These are phyloP conservation scores for slime mould (Dictyostelium discoideum) DNA, from an alignment of 78 protist genomes.

Conservation along the genomic window DNA sequence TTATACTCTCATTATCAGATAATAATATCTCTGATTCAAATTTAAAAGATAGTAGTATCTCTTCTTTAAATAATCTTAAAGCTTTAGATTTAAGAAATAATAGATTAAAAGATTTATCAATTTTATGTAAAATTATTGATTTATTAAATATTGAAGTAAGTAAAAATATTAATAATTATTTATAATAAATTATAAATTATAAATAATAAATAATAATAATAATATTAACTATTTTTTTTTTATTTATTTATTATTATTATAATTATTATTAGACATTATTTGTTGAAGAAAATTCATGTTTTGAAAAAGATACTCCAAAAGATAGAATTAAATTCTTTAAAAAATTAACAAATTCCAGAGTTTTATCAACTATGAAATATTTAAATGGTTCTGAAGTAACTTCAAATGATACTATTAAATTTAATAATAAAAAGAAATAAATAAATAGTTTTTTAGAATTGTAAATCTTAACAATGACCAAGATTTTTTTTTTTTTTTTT, in stretches of 20 bases:
- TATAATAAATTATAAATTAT: not conserved
- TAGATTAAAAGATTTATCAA: constrained; percentile 45
- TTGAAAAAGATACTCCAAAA: constrained; percentile 47
- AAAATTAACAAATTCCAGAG: constrained; percentile 46
- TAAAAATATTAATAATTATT: not conserved
- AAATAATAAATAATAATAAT: not conserved
- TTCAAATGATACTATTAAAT: constrained; percentile 3
- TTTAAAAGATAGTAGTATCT: constrained; percentile 37
- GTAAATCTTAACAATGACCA: too few relatives aligned
- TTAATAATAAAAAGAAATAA: constrained; percentile 16
- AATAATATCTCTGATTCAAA: constrained; percentile 33
- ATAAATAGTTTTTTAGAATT: not conserved
- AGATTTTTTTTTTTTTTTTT: too few relatives aligned
- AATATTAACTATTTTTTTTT: not conserved
- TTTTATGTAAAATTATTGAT: constrained; percentile 24
- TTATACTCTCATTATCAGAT: constrained; percentile 42
- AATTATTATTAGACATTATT: constrained; percentile 21
- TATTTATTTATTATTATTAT: not conserved
- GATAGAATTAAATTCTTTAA: constrained; percentile 68
- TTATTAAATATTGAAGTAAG: constrained; percentile 10
- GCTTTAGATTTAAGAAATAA: constrained; percentile 77
- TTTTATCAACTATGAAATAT: constrained; percentile 29
- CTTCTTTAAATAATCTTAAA: not conserved
- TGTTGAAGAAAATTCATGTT: constrained; percentile 60
- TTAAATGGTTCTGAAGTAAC: constrained; percentile 36